Percentiles rank a stretch among this genome's conserved stretches.
Conservation (phyloP, 1,284 basidiomycete species). For the Austropuccinia psidii region DNA sequence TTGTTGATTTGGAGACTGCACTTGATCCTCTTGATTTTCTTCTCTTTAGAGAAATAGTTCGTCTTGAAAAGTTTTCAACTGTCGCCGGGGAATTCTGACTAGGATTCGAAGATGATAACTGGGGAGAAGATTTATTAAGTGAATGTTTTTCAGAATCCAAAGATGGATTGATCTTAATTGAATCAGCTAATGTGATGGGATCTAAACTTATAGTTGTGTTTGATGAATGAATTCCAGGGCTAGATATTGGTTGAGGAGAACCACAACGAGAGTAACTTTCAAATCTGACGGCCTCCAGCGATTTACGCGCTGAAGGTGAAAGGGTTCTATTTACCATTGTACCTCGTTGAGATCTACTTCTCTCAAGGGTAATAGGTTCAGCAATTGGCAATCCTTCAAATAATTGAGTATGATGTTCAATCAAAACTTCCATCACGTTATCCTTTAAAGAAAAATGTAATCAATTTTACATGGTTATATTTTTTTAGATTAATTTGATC, state of each 20-base stretch:
- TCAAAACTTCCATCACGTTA: slow-evolving; percentile 76
- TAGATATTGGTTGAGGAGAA: background rate
- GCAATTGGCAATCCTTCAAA: slow-evolving; percentile 46
- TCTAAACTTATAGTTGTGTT: no score
- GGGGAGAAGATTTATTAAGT: no score
- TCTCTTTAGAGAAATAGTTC: no score
- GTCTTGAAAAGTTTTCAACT: no score
- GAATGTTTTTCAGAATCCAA: no score
- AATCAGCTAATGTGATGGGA: no score
- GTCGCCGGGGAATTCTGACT: no score
- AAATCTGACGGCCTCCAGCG: slow-evolving; percentile 28
- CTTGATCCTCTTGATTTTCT: no score
- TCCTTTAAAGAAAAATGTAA: slow-evolving; percentile 54
- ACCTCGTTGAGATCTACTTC: background rate
- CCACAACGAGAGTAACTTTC: slow-evolving; percentile 24
- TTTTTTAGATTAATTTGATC: background rate
- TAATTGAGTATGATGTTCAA: slow-evolving; percentile 55
- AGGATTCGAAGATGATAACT: no score
- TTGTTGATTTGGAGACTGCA: no score
- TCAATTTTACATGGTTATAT: background rate
- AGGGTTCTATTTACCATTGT: background rate
- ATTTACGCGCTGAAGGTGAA: slow-evolving; percentile 29
- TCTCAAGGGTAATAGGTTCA: background rate
- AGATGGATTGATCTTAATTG: no score
- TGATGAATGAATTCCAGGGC: no score